A percentile compares a stretch with the other conserved stretches of the same genome.
Evolutionary conservation across 2,329 filamentous ascomycete species (phyloP).

Genomic region (Chrysoporthe puriensis): DNA sequence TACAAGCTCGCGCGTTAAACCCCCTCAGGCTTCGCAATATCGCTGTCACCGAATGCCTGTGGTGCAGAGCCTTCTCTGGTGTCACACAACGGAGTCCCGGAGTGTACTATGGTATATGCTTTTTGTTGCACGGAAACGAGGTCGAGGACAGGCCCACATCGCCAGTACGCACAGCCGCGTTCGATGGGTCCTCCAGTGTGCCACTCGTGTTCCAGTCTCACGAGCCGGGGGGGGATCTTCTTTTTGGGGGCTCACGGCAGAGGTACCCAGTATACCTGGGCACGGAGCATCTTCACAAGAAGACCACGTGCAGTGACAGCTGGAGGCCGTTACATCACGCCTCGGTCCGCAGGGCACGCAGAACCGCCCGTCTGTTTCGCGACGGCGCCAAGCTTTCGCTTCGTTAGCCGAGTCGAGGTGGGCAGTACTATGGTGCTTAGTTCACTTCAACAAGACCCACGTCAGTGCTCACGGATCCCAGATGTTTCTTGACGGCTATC

Average conservation of each 20-base stretch:
- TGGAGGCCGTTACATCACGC: neutral
- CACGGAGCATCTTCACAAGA: neutral
- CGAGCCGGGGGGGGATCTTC: neutral
- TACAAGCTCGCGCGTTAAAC: neutral
- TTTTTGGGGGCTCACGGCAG: neutral
- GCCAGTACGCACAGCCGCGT: neutral
- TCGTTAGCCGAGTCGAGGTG: neutral
- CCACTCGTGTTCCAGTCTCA: neutral
- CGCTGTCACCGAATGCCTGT: neutral
- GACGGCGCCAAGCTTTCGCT: conserved; percentile 6
- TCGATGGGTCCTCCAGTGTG: neutral
- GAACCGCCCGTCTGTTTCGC: neutral
- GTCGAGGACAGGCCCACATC: neutral
- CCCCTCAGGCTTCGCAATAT: neutral
- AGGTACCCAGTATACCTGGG: neutral
- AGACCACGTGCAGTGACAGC: conserved; percentile 1
- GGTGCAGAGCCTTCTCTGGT: neutral
- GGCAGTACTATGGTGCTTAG: neutral
- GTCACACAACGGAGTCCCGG: neutral
- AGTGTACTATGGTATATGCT: neutral
- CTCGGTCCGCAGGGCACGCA: neutral
- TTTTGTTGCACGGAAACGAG: neutral
- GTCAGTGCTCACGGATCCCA: neutral
- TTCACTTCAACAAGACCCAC: neutral
- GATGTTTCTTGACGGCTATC: neutral